phyloP scores from a whole-genome alignment of 1,284 basidiomycete genomes.

The Entoloma clypeatum region DNA sequence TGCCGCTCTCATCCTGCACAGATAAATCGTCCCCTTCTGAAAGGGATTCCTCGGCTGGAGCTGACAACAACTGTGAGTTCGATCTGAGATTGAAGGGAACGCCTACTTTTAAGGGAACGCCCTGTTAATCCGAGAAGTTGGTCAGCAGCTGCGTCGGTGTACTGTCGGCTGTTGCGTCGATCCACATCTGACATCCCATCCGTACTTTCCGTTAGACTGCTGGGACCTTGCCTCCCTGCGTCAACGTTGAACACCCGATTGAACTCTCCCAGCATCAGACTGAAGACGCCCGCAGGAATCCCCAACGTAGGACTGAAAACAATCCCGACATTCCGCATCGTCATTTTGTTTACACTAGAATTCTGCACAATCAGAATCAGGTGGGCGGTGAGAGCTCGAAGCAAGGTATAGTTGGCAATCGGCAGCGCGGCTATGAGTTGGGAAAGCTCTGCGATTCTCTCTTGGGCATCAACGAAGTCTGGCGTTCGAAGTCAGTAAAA shows the following conservation, averaged over 20 bases:
- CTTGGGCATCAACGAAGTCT: constrained; percentile 88
- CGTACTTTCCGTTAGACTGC: constrained; percentile 31
- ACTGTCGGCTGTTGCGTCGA: constrained; percentile 74
- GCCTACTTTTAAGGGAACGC: constrained; percentile 58
- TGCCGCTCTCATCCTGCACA: constrained; percentile 64
- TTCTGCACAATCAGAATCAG: constrained; percentile 94
- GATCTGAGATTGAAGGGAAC: constrained; percentile 17
- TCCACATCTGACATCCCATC: constrained; percentile 36
- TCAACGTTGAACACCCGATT: constrained; percentile 84
- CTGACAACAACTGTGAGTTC: constrained; percentile 27
- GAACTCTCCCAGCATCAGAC: constrained; percentile 88
- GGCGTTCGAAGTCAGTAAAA: constrained; percentile 13
- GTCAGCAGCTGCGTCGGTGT: constrained; percentile 76
- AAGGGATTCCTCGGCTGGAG: constrained; percentile 53
- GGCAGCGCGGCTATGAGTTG: constrained; percentile 85
- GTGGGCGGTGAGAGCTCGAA: constrained; percentile 93
- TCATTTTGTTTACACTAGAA: constrained; percentile 94
- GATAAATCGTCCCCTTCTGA: constrained; percentile 69
- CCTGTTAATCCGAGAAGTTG: constrained; percentile 70
- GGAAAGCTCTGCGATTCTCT: constrained; percentile 85
- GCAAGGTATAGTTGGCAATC: constrained; percentile 88
- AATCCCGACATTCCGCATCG: constrained; percentile 96
- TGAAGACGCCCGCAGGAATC: constrained; percentile 93
- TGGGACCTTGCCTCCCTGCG: constrained; percentile 40
- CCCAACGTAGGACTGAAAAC: constrained; percentile 95